Evolutionary conservation across 2,329 filamentous ascomycete genomes (phyloP).

Genomic region (Fusarium piperis): DNA sequence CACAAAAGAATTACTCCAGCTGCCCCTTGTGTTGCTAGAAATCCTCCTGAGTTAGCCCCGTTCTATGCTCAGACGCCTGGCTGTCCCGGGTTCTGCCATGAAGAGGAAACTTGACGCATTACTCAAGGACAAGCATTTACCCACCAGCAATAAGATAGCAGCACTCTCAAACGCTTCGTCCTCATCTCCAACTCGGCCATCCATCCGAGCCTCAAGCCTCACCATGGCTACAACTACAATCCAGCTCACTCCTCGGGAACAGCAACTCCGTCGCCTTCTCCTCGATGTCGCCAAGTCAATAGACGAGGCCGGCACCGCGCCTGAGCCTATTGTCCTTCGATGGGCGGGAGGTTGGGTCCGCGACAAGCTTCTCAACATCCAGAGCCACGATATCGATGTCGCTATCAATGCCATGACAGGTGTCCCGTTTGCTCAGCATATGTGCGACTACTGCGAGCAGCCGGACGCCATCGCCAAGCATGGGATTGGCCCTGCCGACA

Average conservation of each 20-base stretch:
- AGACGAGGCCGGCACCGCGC: conserved; percentile 58
- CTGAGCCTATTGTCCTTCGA: conserved; percentile 70
- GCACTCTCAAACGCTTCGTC: not conserved
- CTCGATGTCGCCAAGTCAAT: conserved; percentile 79
- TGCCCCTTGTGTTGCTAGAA: not conserved
- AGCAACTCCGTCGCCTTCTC: conserved; percentile 77
- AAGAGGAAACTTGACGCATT: conserved; percentile 48
- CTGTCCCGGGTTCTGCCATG: conserved; percentile 42
- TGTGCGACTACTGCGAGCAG: conserved; percentile 74
- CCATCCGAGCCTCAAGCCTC: not conserved
- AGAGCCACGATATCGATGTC: conserved; percentile 84
- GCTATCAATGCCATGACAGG: conserved; percentile 89
- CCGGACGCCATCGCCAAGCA: conserved; percentile 71
- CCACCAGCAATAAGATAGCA: not conserved
- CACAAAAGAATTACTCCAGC: not conserved
- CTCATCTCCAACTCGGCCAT: not conserved
- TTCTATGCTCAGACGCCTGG: conserved; percentile 39
- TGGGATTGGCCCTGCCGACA: conserved; percentile 63
- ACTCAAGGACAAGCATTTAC: conserved; percentile 33
- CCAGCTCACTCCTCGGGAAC: conserved; percentile 74
- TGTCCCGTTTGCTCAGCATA: conserved; percentile 74
- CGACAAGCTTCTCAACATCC: conserved; percentile 79
- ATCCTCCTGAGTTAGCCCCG: not conserved
- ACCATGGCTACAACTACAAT: conserved; percentile 46
- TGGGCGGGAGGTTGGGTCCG: conserved; percentile 91